These are phyloP conservation scores for Thozetella sp. DNA, from an alignment of 495 filamentous ascomycete species.

Conservation along the genomic window DNA sequence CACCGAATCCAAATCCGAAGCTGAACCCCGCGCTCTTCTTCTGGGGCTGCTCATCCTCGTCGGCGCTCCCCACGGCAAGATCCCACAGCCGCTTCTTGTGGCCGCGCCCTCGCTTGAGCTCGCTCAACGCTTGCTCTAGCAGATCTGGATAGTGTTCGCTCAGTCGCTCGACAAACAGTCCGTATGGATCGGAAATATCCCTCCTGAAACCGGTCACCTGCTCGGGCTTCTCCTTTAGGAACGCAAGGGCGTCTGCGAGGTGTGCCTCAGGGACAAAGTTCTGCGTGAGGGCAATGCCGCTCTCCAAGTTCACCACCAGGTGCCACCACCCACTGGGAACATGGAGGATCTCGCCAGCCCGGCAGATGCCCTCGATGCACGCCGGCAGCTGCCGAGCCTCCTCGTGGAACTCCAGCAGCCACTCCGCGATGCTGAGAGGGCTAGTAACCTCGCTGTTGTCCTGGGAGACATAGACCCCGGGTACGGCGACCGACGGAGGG, in stretches of 20 bases:
- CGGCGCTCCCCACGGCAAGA: conserved; percentile 58
- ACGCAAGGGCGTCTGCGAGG: conserved; percentile 74
- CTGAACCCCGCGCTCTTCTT: conserved; percentile 65
- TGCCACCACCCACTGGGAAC: conserved; percentile 97
- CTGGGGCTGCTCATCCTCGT: conserved; percentile 28
- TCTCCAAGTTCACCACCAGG: conserved; percentile 85
- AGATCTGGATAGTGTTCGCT: conserved; percentile 62
- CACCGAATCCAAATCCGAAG: conserved; percentile 77
- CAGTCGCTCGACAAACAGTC: conserved; percentile 74
- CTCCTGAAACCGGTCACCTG: conserved; percentile 86
- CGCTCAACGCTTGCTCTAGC: conserved; percentile 62
- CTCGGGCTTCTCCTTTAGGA: conserved; percentile 78
- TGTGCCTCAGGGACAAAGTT: conserved; percentile 89
- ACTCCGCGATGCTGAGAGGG: conserved; percentile 94
- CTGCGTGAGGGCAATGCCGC: conserved; percentile 88
- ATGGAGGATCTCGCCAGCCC: conserved; percentile 86
- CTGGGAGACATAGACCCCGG: conserved; percentile 88
- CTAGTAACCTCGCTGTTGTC: conserved; percentile 95
- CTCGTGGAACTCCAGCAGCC: conserved; percentile 89
- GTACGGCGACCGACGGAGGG: conserved; percentile 63
- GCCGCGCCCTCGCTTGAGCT: conserved; percentile 62
- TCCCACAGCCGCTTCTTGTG: conserved; percentile 88
- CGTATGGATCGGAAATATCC: conserved; percentile 73
- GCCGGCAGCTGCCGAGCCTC: conserved; percentile 77
- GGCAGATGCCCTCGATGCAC: conserved; percentile 86